Percentiles rank a stretch among this genome's conserved stretches.
phyloP scores from a whole-genome alignment of 441 rosid genomes.

The Melastoma candidum region DNA sequence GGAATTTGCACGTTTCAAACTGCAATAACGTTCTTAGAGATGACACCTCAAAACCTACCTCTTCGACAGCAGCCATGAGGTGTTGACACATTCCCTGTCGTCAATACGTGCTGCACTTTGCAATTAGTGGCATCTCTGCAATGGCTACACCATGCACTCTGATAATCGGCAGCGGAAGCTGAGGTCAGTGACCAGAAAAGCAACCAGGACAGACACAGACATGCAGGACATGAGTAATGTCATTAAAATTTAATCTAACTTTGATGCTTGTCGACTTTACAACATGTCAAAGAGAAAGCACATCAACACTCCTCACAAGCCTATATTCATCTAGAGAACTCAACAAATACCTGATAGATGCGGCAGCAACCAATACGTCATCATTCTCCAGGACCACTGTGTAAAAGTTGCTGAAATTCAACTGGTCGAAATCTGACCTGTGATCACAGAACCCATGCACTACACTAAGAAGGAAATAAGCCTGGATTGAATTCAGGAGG shows the following conservation, averaged over 20 bases:
- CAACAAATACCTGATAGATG: constrained; percentile 68
- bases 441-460: constrained; percentile 7
- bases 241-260: too few species aligned
- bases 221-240: too few species aligned
- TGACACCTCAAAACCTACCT: constrained; percentile 31
- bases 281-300: too few species aligned
- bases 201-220: too few species aligned
- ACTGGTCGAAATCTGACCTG: constrained; percentile 83
- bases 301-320: too few species aligned
- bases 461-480: too few species aligned
- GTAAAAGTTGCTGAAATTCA: constrained; percentile 77
- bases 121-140: constrained; percentile 98
- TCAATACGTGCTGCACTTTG: constrained; percentile 85
- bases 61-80: constrained; percentile 72
- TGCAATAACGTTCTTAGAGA: too few species aligned
- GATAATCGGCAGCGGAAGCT: background rate
- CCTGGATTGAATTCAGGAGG: too few species aligned
- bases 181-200: too few species aligned
- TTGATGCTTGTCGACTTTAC: too few species aligned
- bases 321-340: constrained; percentile 5
- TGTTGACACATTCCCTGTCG: constrained; percentile 91
- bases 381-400: constrained; percentile 82
- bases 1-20: too few species aligned
- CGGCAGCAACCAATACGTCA: constrained; percentile 75
- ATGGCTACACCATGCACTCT: constrained; percentile 78